These are phyloP conservation scores for Gossypium schwendimanii DNA, from an alignment of 441 rosid species.

Conservation along the genomic window DNA sequence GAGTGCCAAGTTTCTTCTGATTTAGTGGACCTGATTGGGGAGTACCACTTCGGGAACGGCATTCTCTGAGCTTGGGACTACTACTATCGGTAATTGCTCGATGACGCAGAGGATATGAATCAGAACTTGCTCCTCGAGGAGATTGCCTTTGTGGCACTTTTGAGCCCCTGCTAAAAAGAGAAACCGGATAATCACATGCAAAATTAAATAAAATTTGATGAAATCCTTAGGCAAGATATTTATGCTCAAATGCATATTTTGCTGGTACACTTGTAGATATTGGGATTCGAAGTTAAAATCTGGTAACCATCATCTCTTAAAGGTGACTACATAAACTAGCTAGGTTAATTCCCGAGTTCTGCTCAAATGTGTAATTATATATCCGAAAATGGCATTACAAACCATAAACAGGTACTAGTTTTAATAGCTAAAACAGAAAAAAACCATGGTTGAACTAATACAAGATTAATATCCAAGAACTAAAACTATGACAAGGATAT, in stretches of 20 bases:
- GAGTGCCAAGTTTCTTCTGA: conserved; percentile 77
- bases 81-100: conserved; percentile 53
- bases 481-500: not conserved
- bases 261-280: not conserved
- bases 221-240: not conserved
- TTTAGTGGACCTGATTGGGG: conserved; percentile 46
- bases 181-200: not conserved
- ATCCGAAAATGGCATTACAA: not conserved
- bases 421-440: not conserved
- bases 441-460: not conserved
- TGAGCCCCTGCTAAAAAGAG: conserved; percentile 37
- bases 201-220: not conserved
- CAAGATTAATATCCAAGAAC: not conserved
- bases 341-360: too few relatives aligned
- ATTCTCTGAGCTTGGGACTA: conserved; percentile 66
- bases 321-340: too few relatives aligned
- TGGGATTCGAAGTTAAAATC: not conserved
- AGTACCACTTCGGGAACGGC: conserved; percentile 62
- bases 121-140: conserved; percentile 54
- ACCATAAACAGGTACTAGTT: not conserved
- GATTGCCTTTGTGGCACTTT: conserved; percentile 76
- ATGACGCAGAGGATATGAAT: conserved; percentile 47
- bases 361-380: not conserved
- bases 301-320: too few relatives aligned
- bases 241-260: not conserved